These are phyloP conservation scores for Penicillium manginii DNA, from an alignment of 495 filamentous ascomycete genomes.

Conservation along the genomic window DNA sequence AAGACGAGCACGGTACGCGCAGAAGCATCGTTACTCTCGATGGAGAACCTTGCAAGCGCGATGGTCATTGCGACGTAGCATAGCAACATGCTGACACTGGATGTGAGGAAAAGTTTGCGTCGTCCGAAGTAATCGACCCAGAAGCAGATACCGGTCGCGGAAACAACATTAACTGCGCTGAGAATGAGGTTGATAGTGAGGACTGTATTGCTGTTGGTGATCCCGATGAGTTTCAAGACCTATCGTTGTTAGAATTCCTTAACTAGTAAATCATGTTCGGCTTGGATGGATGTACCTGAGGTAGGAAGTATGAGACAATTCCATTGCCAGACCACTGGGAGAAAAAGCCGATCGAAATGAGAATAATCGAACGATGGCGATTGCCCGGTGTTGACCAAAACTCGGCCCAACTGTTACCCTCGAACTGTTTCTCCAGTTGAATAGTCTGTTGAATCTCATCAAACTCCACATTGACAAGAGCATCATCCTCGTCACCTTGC, in stretches of 20 bases:
- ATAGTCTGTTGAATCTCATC: conserved; percentile 30
- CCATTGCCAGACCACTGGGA: conserved; percentile 48
- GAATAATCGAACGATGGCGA: conserved; percentile 59
- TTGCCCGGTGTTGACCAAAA: conserved; percentile 70
- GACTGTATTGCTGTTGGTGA: conserved; percentile 49
- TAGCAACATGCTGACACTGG: conserved; percentile 40
- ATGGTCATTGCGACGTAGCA: conserved; percentile 42
- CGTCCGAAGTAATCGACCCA: conserved; percentile 45
- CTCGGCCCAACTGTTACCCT: conserved; percentile 43
- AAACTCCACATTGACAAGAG: conserved; percentile 28
- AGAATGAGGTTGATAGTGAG: conserved; percentile 40
- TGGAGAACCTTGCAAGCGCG: conserved; percentile 19
- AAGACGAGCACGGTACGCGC: conserved; percentile 59
- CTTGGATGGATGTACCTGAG: conserved; percentile 27
- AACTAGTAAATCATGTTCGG: not conserved
- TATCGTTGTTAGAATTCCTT: conserved; percentile 29
- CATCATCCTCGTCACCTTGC: conserved; percentile 21
- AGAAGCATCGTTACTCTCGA: conserved; percentile 15
- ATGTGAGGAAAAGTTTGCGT: conserved; percentile 40
- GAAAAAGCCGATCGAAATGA: conserved; percentile 64
- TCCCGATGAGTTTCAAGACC: conserved; percentile 59
- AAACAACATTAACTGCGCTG: conserved; percentile 43
- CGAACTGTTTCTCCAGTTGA: conserved; percentile 32
- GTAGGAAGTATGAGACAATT: conserved; percentile 44
- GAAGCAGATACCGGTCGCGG: conserved; percentile 43